Evolutionary conservation across 176 grass and related monocot species (phyloP).

Genomic region (Aegilops tauschii): DNA sequence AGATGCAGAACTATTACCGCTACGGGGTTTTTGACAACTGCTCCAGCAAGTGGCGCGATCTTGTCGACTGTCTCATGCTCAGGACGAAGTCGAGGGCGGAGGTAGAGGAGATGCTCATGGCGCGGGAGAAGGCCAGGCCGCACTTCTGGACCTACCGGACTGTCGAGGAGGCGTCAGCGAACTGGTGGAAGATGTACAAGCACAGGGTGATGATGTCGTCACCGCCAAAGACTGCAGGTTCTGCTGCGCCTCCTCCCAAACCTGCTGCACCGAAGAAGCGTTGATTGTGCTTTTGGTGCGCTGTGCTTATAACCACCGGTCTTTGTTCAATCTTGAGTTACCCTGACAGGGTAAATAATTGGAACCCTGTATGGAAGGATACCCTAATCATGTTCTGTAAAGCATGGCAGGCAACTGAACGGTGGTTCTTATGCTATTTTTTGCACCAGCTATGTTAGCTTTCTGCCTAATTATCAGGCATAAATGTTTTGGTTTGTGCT

Average conservation of each 20-base stretch:
- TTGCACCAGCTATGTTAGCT: not conserved
- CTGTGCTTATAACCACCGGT: not conserved
- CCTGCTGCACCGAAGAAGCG: not conserved
- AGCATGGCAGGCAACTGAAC: not conserved
- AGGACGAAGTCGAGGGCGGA: slow-evolving; percentile 57
- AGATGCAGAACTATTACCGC: slow-evolving; percentile 89
- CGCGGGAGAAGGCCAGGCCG: slow-evolving; percentile 55
- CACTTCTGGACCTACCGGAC: slow-evolving; percentile 84
- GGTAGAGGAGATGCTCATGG: slow-evolving; percentile 64
- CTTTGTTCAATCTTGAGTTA: not conserved
- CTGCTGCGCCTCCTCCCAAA: not conserved
- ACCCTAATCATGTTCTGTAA: not conserved
- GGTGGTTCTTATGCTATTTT: not conserved
- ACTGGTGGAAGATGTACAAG: slow-evolving; percentile 75
- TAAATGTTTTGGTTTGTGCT: not conserved
- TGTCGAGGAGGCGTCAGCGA: slow-evolving; percentile 58
- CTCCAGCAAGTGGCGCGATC: slow-evolving; percentile 73
- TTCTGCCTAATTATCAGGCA: not conserved
- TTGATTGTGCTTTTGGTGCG: not conserved
- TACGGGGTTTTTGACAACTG: slow-evolving; percentile 76
- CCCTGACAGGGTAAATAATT: not conserved
- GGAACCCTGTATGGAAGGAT: not conserved
- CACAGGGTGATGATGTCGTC: slow-evolving; percentile 21
- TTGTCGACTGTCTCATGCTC: slow-evolving; percentile 69
- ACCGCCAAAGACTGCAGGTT: not conserved